Conservation (phyloP, 768 basidiomycete genomes). For the Suillus variegatus region DNA sequence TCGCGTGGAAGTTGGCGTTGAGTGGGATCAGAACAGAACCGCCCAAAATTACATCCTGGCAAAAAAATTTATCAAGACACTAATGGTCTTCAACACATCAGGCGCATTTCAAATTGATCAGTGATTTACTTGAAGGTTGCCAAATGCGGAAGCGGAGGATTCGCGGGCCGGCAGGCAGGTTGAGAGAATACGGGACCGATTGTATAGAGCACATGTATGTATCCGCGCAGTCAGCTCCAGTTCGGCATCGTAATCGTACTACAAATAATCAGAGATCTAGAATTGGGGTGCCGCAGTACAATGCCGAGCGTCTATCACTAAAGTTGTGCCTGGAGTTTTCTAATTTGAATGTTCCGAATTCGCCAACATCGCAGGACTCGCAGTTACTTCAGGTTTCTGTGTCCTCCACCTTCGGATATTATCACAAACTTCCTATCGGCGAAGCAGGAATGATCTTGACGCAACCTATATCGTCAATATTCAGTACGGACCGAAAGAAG, state of each 20-base stretch:
- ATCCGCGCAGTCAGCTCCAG: background rate
- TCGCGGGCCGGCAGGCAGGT: background rate
- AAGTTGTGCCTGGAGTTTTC: background rate
- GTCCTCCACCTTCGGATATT: background rate
- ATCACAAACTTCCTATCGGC: background rate
- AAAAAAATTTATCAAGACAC: slow-evolving; percentile 5
- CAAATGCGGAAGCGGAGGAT: background rate
- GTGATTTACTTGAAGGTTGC: background rate
- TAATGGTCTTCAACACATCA: background rate
- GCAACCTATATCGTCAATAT: background rate
- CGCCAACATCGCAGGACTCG: too few relatives aligned
- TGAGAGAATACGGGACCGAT: too few relatives aligned
- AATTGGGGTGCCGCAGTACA: background rate
- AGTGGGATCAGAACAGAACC: background rate
- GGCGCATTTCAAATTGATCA: background rate
- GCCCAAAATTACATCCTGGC: background rate
- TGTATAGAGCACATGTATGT: too few relatives aligned
- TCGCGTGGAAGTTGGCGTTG: background rate
- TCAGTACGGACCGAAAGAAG: background rate
- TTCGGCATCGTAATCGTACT: too few relatives aligned
- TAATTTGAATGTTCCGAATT: too few relatives aligned
- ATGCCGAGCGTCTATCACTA: background rate
- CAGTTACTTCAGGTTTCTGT: background rate
- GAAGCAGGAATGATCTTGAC: background rate
- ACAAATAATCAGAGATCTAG: too few relatives aligned